These are phyloP conservation scores for Pseudocohnilembus persalinus DNA, from an alignment of 169 alveolate species.

Conservation along the genomic window DNA sequence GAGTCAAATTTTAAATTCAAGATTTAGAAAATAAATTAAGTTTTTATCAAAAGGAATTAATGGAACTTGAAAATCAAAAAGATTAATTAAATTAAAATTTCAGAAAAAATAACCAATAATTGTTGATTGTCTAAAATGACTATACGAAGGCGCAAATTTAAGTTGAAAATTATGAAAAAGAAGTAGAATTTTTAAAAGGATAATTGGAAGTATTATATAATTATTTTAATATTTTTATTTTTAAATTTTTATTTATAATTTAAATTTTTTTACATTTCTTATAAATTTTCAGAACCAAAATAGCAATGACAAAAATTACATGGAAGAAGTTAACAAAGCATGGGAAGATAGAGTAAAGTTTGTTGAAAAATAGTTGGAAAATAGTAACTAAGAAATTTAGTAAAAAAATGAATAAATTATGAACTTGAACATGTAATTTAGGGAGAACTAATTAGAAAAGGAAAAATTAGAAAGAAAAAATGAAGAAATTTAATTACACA, in stretches of 20 bases:
- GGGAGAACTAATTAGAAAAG: not conserved
- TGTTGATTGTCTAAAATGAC: not conserved
- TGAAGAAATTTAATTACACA: not conserved
- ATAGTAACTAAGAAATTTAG: not conserved
- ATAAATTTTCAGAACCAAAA: not conserved
- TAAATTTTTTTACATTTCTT: not conserved
- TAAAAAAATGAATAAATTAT: not conserved
- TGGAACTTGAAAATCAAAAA: not conserved
- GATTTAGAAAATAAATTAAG: not conserved
- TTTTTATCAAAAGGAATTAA: not conserved
- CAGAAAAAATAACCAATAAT: not conserved
- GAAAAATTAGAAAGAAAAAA: not conserved
- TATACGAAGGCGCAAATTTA: not conserved
- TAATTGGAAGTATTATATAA: not conserved
- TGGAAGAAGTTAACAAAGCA: not conserved
- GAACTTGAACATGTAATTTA: not conserved
- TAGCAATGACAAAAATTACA: not conserved
- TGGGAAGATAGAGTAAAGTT: not conserved
- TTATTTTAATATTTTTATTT: no score
- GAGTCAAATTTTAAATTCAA: not conserved
- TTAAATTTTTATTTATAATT: no score
- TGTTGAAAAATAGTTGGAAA: not conserved
- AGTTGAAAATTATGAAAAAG: not conserved
- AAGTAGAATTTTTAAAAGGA: no score
- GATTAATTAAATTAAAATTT: not conserved